Evolutionary conservation across 305 asterid species (phyloP), one percentile per base, ranked within the genome.

Genomic region (Fraxinus sp.): DNA sequence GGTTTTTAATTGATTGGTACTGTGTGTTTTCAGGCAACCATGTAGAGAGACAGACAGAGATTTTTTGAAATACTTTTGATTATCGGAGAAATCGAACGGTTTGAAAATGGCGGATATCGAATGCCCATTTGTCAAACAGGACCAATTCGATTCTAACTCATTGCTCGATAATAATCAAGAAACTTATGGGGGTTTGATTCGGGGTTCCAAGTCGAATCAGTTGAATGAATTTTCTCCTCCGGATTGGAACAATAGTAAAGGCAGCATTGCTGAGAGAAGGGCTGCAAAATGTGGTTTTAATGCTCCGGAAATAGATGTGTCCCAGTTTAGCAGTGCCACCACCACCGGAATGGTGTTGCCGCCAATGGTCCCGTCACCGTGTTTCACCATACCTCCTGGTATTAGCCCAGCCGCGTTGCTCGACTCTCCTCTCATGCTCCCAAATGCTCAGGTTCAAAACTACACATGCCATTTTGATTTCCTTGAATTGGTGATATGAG

Each of bases 391-490:
- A 13, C 91, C 98, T 1, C 84, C 91, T 2, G 97, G 97, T 6
- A 82, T 93, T 18, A 93, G 97, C 81, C 97, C 98, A 5, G 89
- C 98, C 0, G 93, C 90, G 0, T 55, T 94, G 90, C 92, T 94
- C 2, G 98, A 89, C 64, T 93, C 98, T 49, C 94, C 94, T 20
- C 68, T 89, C 84, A 89, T 91, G 94, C 91, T 92, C 22, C 93
- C 92, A 8, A 91, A 89, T 77, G 75, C 86, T 49, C 91, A 90
- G 94, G 98, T 92, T 57, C 11, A 30, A 70, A 70, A 13, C 5
- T 28, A 1, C 14, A 0, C 20, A 28, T 70, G 9, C 41, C 39
- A 30, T 70, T 59, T 18, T 30, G 14, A 14, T 32, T 62, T 62
- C 64, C 22, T 16, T 52, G 4, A 4, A 16, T 52, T 49, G 7